Conservation (phyloP, 768 basidiomycete species). For the Pisolithus orientalis region DNA sequence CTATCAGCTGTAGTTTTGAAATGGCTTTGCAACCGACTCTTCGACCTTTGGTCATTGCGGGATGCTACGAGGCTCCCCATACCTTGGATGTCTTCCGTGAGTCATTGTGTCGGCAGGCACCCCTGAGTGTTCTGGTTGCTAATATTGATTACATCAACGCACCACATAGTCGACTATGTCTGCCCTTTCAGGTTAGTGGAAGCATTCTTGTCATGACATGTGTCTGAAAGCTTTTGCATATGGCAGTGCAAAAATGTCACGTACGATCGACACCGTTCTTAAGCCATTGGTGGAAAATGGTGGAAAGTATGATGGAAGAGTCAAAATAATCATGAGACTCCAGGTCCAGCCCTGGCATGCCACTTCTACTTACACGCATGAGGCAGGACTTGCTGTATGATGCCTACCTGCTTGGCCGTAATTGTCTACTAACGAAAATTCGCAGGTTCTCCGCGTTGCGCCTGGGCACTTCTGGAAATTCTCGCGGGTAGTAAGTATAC, state of each 20-base stretch:
- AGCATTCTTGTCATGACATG: not conserved
- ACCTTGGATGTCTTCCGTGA: slow-evolving; percentile 75
- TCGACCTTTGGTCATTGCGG: slow-evolving; percentile 56
- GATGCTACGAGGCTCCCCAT: slow-evolving; percentile 55
- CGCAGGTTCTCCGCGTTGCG: slow-evolving; percentile 60
- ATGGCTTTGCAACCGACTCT: slow-evolving; percentile 83
- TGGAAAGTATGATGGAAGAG: slow-evolving; percentile 64
- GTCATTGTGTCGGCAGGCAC: slow-evolving; percentile 16
- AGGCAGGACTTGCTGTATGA: slow-evolving; percentile 74
- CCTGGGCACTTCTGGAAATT: slow-evolving; percentile 81
- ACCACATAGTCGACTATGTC: slow-evolving; percentile 69
- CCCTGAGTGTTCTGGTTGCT: not conserved
- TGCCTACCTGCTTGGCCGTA: not conserved
- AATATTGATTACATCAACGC: not conserved
- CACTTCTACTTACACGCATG: slow-evolving; percentile 69
- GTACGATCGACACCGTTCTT: slow-evolving; percentile 53
- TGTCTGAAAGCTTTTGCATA: not conserved
- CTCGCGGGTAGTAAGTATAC: slow-evolving; percentile 48
- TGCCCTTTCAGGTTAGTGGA: slow-evolving; percentile 66
- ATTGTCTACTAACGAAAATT: not conserved
- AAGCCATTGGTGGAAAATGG: slow-evolving; percentile 51
- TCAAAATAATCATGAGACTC: slow-evolving; percentile 64
- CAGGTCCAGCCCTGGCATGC: slow-evolving; percentile 81
- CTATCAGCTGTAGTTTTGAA: not conserved
- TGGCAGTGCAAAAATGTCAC: slow-evolving; percentile 53